Conservation (phyloP, 257 asterid species). For the Haberlea rhodopensis region DNA sequence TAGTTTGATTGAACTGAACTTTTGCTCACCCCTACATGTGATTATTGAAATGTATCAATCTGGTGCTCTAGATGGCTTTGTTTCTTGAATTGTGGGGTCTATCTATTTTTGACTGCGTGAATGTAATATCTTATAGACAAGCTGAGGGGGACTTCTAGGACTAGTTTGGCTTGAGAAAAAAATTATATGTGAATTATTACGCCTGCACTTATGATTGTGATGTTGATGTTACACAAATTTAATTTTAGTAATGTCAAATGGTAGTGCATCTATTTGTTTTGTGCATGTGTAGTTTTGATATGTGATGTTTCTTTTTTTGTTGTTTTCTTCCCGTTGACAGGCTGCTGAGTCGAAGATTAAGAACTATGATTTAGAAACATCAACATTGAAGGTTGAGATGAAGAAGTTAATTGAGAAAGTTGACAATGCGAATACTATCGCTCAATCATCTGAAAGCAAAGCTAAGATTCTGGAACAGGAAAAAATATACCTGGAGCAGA, state of each 20-base stretch:
- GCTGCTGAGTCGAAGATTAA: slow-evolving; percentile 82
- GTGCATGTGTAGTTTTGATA: slow-evolving; percentile 5
- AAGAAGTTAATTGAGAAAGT: slow-evolving; percentile 60
- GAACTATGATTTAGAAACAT: slow-evolving; percentile 67
- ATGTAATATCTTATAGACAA: slow-evolving; percentile 6
- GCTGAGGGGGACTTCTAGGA: background rate
- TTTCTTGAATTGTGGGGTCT: slow-evolving; percentile 13
- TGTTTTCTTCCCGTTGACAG: slow-evolving; percentile 36
- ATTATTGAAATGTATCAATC: background rate
- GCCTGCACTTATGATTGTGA: background rate
- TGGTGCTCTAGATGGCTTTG: background rate
- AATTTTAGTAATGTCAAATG: background rate
- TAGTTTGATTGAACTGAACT: background rate
- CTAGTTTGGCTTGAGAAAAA: slow-evolving; percentile 1
- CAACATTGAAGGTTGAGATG: slow-evolving; percentile 53
- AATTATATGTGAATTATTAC: background rate
- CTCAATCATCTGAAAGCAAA: slow-evolving; percentile 73
- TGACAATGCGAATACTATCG: slow-evolving; percentile 51
- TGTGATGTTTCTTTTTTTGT: slow-evolving; percentile 3
- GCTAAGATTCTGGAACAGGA: slow-evolving; percentile 79
- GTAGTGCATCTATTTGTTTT: background rate
- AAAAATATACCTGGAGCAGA: slow-evolving; percentile 76
- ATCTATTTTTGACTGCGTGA: background rate
- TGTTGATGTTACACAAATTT: background rate
- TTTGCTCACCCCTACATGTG: background rate